Percentiles rank a stretch among this genome's conserved stretches.
Evolutionary conservation across 805 yeast genomes (phyloP).

Genomic region (Naumovozyma dairenensis): DNA sequence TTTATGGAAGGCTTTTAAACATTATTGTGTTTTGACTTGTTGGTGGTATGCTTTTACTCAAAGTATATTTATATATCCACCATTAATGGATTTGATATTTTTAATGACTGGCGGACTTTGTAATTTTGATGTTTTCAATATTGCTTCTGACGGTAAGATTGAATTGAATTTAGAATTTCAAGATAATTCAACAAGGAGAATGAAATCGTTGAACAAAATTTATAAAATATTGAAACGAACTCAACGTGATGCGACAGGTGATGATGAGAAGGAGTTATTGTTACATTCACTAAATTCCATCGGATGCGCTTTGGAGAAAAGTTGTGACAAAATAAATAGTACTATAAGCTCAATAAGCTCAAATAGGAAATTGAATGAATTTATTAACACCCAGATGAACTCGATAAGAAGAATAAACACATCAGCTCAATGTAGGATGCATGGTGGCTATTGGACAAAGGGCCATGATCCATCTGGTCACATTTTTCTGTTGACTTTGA

Average conservation of each 20-base stretch:
- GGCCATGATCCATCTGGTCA: constrained; percentile 98
- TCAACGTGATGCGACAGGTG: neutral
- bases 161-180: constrained; percentile 4
- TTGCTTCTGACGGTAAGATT: constrained; percentile 1
- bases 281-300: constrained; percentile 3
- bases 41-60: constrained; percentile 89
- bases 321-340: neutral
- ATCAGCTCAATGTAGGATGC: constrained; percentile 38
- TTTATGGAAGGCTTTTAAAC: neutral
- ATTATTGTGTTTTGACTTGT: constrained; percentile 43
- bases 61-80: constrained; percentile 48
- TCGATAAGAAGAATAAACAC: constrained; percentile 23
- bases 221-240: constrained; percentile 3
- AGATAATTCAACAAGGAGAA: constrained; percentile 11
- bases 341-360: constrained; percentile 1
- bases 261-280: neutral
- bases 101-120: constrained; percentile 78
- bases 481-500: constrained; percentile 51
- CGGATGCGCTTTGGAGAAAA: constrained; percentile 4
- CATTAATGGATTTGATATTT: constrained; percentile 83
- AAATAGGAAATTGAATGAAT: constrained; percentile 10
- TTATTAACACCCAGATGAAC: constrained; percentile 10
- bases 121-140: constrained; percentile 19
- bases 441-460: constrained; percentile 65
- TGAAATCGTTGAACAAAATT: constrained; percentile 10